Base-by-base conservation (phyloP, 2,329 filamentous ascomycete genomes). In the Hypoxylon sp. region DNA sequence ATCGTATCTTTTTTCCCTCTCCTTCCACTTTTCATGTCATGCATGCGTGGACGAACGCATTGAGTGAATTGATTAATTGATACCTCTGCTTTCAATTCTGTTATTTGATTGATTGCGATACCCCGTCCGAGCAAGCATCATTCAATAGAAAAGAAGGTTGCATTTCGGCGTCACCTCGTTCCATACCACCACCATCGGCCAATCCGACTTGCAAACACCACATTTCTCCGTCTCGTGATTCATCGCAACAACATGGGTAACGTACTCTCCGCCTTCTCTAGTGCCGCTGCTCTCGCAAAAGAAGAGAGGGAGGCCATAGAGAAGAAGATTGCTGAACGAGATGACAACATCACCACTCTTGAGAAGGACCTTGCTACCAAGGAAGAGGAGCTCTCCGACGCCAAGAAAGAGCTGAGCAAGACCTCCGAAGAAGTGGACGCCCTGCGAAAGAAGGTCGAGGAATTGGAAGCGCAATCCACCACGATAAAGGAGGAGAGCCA, bases 381-480 rank as follows among this genome's bases (percentile, higher is more conserved):
- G 58, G 69, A 79, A 73, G 72, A 76, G 27, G 77, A 78, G 60
- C 72, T 72, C 44, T 71, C 75, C 8, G 75, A 74, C 48, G 77
- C 81, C 53, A 79, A 81, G 73, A 79, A 80, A 73, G 79, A 81
- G 73, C 77, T 82, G 42, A 77, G 77, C 72, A 81, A 83, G 71
- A 75, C 54, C 73, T 79, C 72, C 57, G 75, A 80, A 27, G 81
- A 83, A 69, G 79, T 77, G 44, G 80, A 82, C 6, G 74, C 77
- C 20, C 72, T 83, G 51, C 80, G 79, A 40, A 75, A 80, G 69
- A 82, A 80, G 78, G 77, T 83, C 65, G 74, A 78, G 64, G 76
- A 79, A 51, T 76, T 82, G 49, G 77, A 78, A 61, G 72, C 75
- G 27, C 72, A 79, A 61, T 70, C 76, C 27, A 74, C 77, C 33